Evolutionary conservation across 371 early-diverging fungal species (phyloP), one percentile per base, ranked within the genome.

Genomic region (Haplosporangium sp.): DNA sequence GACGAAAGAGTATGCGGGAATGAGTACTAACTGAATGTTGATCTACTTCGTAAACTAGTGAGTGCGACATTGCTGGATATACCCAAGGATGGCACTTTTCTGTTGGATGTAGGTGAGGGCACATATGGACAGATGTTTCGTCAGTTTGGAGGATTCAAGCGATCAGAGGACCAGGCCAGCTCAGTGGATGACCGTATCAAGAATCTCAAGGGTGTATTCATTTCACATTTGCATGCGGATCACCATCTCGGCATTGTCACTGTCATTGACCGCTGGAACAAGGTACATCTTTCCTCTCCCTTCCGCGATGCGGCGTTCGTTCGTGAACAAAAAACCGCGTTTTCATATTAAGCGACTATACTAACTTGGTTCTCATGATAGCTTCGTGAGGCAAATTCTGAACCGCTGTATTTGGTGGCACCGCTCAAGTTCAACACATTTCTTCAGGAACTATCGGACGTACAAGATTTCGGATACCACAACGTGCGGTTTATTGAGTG

Each of bases 221-320:
- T 99, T 9, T 96, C 96, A 29, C 99, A 99, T 84, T 85, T 98
- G 81, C 99, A 99, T 83, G 99, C 99, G 37, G 99, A 99, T 83
- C 99, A 99, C 81, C 96, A 98, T 76, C 83, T 99, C 40, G 99
- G 99, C n/a, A 84, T 92, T 10, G 82, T 93, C 13, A 84, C 87
- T 38, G 61, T 98, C 23, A 82, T 96, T 61, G 82, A 76, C 45
- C 85, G 87, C 62, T 90, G 92, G 90, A 82, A 83, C 68, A 67
- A 83, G 83, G 86, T 88, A 84, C 81, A 11, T 29, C 11, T 8
- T 23, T 42, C 42, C 18, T 12, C 11, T 40, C 40, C 52, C 6
- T 46, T 42, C 21, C 20, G 20, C 11, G 41, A 18, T 23, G 16
- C 23, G 21, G 11, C 43, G 13, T 45, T 14, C 48, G 16, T 29